Percentiles rank a stretch among this genome's conserved stretches.
Evolutionary conservation across 2,329 filamentous ascomycete genomes (phyloP).

Genomic region (Diaporthe sp.): DNA sequence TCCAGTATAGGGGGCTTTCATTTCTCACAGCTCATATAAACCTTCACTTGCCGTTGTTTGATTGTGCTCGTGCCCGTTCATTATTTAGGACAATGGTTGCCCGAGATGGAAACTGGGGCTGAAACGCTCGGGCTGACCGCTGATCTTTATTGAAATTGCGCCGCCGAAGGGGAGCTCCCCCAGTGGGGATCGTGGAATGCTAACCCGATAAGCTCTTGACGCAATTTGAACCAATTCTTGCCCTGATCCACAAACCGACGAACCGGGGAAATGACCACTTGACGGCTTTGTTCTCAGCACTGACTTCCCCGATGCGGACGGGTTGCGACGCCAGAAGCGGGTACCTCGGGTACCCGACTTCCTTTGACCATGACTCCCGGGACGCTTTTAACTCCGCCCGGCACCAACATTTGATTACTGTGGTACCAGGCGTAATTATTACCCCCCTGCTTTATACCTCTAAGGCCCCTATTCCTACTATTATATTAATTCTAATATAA

Average conservation of each 20-base stretch:
- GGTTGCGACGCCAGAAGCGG: neutral
- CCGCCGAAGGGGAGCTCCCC: slow-evolving; percentile 16
- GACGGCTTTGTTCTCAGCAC: slow-evolving; percentile 30
- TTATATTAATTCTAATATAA: too few species aligned
- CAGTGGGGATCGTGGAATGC: slow-evolving; percentile 15
- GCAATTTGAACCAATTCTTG: slow-evolving; percentile 23
- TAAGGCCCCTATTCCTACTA: too few species aligned
- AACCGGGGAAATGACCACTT: slow-evolving; percentile 20
- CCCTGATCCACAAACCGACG: slow-evolving; percentile 11
- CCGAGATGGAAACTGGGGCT: slow-evolving; percentile 35
- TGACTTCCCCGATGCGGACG: slow-evolving; percentile 17
- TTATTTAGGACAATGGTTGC: slow-evolving; percentile 24
- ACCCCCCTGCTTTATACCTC: too few species aligned
- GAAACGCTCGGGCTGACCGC: slow-evolving; percentile 31
- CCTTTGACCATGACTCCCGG: slow-evolving; percentile 3
- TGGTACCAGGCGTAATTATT: too few species aligned
- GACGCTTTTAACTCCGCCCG: neutral
- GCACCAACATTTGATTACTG: neutral
- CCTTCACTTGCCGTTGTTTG: slow-evolving; percentile 26
- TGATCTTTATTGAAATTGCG: slow-evolving; percentile 35
- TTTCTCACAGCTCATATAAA: slow-evolving; percentile 24
- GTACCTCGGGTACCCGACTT: neutral
- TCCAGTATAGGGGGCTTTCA: slow-evolving; percentile 14
- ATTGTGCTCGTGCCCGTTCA: slow-evolving; percentile 33
- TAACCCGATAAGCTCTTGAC: slow-evolving; percentile 27